Percentiles rank a stretch among this genome's conserved stretches.
These are phyloP conservation scores for Pythium biforme DNA, from an alignment of 352 stramenopile species.

Conservation along the genomic window DNA sequence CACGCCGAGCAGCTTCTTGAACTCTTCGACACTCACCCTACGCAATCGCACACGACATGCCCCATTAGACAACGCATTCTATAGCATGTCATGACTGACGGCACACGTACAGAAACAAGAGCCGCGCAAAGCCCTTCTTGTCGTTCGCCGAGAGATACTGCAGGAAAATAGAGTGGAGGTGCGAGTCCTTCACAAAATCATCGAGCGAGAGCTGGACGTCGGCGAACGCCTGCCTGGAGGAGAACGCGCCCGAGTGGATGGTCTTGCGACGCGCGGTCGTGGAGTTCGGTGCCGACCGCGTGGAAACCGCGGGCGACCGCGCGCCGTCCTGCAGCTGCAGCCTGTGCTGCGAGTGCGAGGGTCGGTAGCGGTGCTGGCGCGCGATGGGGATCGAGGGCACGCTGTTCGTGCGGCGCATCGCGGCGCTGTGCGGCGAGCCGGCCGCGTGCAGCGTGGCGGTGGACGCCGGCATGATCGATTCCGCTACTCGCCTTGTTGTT, in stretches of 20 bases:
- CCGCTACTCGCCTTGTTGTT: background rate
- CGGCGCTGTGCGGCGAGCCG: background rate
- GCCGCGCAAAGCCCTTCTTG: conserved; percentile 68
- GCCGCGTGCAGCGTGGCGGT: no score
- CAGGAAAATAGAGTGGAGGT: conserved; percentile 80
- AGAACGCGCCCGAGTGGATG: conserved; percentile 8
- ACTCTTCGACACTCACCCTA: conserved; percentile 83
- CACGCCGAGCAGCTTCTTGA: conserved; percentile 70
- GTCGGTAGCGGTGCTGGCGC: background rate
- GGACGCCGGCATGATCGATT: conserved; percentile 10
- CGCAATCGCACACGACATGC: background rate
- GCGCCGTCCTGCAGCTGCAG: conserved; percentile 13
- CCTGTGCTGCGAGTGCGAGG: conserved; percentile 9
- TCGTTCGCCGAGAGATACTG: conserved; percentile 68
- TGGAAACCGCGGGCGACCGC: conserved; percentile 14
- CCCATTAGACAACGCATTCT: no score
- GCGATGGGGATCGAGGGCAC: conserved; percentile 13
- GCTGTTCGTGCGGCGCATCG: conserved; percentile 24
- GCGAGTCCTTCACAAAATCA: conserved; percentile 69
- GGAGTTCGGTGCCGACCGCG: conserved; percentile 20
- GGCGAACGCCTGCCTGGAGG: conserved; percentile 4
- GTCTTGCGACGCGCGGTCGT: conserved; percentile 19
- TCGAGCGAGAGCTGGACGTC: conserved; percentile 51
- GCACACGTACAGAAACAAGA: conserved; percentile 78
- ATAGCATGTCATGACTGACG: no score